Base-by-base conservation (phyloP, 1,139 yeast genomes). In the Protomyces macrosporus region DNA sequence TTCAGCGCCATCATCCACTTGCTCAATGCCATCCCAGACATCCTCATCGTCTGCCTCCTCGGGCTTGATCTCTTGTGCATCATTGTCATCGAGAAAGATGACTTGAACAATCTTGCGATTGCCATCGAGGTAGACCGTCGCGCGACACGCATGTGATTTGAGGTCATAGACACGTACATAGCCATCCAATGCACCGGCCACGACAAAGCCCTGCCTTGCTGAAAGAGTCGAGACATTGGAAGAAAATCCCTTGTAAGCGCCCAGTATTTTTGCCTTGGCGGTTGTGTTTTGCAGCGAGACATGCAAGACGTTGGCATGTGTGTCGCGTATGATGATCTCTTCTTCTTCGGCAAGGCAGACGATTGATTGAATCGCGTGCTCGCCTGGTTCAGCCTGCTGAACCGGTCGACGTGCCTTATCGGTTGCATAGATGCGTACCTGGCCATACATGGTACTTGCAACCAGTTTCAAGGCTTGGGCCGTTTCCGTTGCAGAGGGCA, bases 401-500 rank as follows among this genome's bases (percentile, higher is more conserved):
- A 75, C 64, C 71, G 70, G 56, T 71, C 75, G 39, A 56, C 70
- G 67, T 12, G 75, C 69, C 12, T 63, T 61, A 4, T 66, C 56
- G 1, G 75, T 70, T 50, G 75, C 75, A 68, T 78, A 78, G 16
- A 71, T 65, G 16, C 80, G 71, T 23, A 76, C 56, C 45, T 60
- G 63, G n/a, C 58, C 39, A 34, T 39, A 60, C 30, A 51, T 50
- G 10, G 63, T 60, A 16, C 53, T 35, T 1, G 48, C 32, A 12
- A 53, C 50, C 30, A 60, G 10, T 36, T 40, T 54, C 35, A 39
- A 39, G 12, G 45, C 30, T 4, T 36, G 6, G 9, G n/a, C 34
- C 14, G 32, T 36, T 9, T 37, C 53, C 12, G 33, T 23, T 3
- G 36, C 5, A 2, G 52, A 12, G 9, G 45, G 52, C 7, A 76